phyloP scores from a whole-genome alignment of 2,329 filamentous ascomycete species.

The Trichoderma cornu-damae region DNA sequence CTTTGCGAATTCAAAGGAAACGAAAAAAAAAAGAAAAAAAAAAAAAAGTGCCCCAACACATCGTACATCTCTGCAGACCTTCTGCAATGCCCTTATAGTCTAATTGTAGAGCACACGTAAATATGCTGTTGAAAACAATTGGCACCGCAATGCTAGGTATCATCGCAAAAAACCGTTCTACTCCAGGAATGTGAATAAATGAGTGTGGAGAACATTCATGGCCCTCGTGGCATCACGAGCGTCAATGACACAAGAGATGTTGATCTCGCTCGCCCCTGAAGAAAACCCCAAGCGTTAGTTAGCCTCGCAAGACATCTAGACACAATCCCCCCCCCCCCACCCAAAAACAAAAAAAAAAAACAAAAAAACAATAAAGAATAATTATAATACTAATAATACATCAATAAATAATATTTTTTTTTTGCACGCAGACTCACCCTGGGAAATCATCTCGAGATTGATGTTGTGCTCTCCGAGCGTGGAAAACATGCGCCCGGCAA shows the following conservation, averaged over 20 bases:
- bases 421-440: slow-evolving; percentile 55
- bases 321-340: no score
- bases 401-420: no score
- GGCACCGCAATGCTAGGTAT: background rate
- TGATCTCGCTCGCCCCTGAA: slow-evolving; percentile 92
- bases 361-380: no score
- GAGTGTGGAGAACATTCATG: slow-evolving; percentile 93
- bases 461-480: slow-evolving; percentile 89
- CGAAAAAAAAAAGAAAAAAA: background rate
- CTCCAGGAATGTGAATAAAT: slow-evolving; percentile 92
- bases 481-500: slow-evolving; percentile 90
- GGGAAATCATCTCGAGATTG: slow-evolving; percentile 99
- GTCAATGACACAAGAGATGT: slow-evolving; percentile 96
- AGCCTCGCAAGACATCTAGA: no score
- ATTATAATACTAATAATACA: no score
- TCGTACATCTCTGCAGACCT: background rate
- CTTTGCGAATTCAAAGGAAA: no score
- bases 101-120: background rate
- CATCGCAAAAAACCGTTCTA: slow-evolving; percentile 31
- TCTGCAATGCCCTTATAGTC: background rate
- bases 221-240: slow-evolving; percentile 85
- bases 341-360: background rate
- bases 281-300: slow-evolving; percentile 14
- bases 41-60: background rate
- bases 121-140: background rate